Percentiles rank a stretch among this genome's conserved stretches.
Evolutionary conservation across 345 rosid species (phyloP).

Genomic region (Eutrema heterophyllum): DNA sequence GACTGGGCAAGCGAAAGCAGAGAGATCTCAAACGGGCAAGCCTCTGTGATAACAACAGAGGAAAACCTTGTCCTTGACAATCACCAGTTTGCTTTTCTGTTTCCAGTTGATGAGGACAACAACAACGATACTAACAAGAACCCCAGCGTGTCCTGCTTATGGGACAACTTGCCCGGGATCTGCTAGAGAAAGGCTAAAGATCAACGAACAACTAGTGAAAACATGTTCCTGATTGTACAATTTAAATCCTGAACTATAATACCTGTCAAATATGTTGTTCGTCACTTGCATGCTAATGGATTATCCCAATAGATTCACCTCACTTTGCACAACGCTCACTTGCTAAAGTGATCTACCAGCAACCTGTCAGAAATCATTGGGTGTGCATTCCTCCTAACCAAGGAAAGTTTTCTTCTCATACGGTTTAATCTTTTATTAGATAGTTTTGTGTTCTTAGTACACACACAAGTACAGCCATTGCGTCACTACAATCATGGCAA

Average conservation of each 20-base stretch:
- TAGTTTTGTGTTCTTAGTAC: neutral
- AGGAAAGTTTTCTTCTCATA: neutral
- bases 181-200: slow-evolving; percentile 25
- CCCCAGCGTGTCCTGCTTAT: slow-evolving; percentile 26
- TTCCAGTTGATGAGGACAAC: slow-evolving; percentile 27
- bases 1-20: slow-evolving; percentile 25
- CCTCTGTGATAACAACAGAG: slow-evolving; percentile 39
- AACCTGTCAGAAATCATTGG: neutral
- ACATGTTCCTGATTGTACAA: neutral
- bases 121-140: slow-evolving; percentile 17
- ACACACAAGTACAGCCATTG: neutral
- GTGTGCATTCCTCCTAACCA: neutral
- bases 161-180: slow-evolving; percentile 44
- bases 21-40: slow-evolving; percentile 43
- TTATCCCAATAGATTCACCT: neutral
- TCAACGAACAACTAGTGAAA: neutral
- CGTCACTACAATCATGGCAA: neutral
- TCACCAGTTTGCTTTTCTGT: slow-evolving; percentile 44
- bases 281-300: neutral
- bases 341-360: neutral
- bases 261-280: neutral
- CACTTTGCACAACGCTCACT: neutral
- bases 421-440: neutral
- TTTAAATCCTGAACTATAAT: neutral
- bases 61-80: slow-evolving; percentile 42